These are phyloP conservation scores for Pseudognaphalium luteoalbum DNA, from an alignment of 129 eudicot species.

Conservation along the genomic window DNA sequence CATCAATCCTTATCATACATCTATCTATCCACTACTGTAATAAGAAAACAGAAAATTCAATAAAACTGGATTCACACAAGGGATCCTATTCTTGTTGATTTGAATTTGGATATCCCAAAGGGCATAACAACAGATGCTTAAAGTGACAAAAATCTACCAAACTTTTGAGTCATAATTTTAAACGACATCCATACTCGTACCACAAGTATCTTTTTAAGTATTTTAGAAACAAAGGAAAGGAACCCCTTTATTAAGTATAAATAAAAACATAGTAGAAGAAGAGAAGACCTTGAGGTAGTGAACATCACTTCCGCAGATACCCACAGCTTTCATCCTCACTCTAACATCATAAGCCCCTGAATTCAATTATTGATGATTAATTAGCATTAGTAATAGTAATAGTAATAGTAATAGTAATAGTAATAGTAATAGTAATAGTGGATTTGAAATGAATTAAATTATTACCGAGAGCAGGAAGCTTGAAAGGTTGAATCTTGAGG, in stretches of 20 bases:
- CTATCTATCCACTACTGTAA: background rate
- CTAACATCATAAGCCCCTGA: constrained; percentile 61
- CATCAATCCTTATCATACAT: background rate
- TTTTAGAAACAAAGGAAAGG: background rate
- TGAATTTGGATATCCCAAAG: background rate
- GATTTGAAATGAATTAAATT: background rate
- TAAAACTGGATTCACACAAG: background rate
- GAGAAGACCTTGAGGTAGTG: constrained; percentile 59
- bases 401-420: too few relatives aligned
- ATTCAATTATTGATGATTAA: background rate
- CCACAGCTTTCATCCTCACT: constrained; percentile 68
- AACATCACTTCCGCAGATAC: constrained; percentile 74
- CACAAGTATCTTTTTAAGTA: background rate
- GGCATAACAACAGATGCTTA: background rate
- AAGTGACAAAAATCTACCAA: background rate
- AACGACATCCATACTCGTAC: background rate
- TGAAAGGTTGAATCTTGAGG: constrained; percentile 82
- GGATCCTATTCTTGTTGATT: background rate
- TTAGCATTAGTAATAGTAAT: too few relatives aligned
- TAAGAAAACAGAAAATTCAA: background rate
- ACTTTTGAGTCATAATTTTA: background rate
- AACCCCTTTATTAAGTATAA: background rate
- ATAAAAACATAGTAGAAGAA: background rate
- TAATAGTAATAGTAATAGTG: background rate
- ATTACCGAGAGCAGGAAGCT: constrained; percentile 86